phyloP scores from a whole-genome alignment of 495 filamentous ascomycete genomes.

The Viridothelium virens region DNA sequence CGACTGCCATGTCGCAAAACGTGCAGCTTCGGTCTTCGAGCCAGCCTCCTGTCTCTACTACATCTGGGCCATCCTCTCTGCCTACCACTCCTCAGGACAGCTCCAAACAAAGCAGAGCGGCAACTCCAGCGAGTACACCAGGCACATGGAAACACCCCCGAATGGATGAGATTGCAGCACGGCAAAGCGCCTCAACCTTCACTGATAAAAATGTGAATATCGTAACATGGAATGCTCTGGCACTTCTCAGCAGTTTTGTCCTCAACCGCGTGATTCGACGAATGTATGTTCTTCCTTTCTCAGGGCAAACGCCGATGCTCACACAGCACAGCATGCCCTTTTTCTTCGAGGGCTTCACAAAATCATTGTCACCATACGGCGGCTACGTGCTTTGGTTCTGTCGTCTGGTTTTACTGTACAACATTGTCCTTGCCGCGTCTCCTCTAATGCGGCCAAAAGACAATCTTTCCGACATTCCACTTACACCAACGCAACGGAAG shows the following conservation, averaged over 20 bases:
- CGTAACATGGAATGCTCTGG: constrained; percentile 54
- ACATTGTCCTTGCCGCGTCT: constrained; percentile 55
- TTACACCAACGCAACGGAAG: constrained; percentile 80
- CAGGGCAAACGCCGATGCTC: not conserved
- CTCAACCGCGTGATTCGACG: not conserved
- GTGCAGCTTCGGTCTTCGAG: not conserved
- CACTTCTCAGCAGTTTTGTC: constrained; percentile 40
- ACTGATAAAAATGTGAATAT: constrained; percentile 57
- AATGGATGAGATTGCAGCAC: constrained; percentile 65
- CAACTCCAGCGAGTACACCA: constrained; percentile 35
- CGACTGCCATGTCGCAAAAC: not conserved
- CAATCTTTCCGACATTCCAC: constrained; percentile 77
- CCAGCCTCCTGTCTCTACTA: not conserved
- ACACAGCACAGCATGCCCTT: constrained; percentile 30
- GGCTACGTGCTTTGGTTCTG: constrained; percentile 40
- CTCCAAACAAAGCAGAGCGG: constrained; percentile 12
- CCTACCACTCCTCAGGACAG: not conserved
- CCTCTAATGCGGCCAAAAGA: constrained; percentile 65
- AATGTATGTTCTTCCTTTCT: constrained; percentile 18
- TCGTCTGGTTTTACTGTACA: constrained; percentile 55
- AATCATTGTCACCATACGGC: constrained; percentile 32
- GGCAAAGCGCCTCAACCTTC: constrained; percentile 67
- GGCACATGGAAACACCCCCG: constrained; percentile 86
- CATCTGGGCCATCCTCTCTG: not conserved
- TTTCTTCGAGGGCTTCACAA: constrained; percentile 19